Evolutionary conservation across 352 stramenopile species (phyloP).

Genomic region (Pythium pyrilobum): DNA sequence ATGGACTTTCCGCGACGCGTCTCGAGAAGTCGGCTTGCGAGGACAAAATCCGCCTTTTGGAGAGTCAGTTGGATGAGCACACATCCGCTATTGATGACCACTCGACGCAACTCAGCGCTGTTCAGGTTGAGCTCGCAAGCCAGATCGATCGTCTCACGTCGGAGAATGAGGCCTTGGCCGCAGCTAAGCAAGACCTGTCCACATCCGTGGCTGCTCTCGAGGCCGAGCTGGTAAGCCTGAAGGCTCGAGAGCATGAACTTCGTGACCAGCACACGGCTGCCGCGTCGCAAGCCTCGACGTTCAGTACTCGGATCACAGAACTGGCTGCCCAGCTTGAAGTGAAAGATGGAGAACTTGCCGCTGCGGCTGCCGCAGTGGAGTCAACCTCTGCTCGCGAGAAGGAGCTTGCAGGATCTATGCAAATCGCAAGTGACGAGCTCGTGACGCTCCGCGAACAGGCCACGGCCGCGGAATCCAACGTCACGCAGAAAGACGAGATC

Average conservation of each 20-base stretch:
- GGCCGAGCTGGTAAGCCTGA: too few relatives aligned
- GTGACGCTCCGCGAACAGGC: conserved; percentile 3
- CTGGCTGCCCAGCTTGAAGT: conserved; percentile 1
- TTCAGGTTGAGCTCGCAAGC: conserved; percentile 10
- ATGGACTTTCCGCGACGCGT: conserved; percentile 24
- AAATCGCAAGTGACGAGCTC: not conserved
- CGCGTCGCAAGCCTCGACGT: not conserved
- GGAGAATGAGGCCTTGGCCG: not conserved
- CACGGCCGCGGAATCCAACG: not conserved
- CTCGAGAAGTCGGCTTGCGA: conserved; percentile 16
- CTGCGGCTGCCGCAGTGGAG: not conserved
- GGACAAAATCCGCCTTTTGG: conserved; percentile 20
- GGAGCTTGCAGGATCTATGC: not conserved
- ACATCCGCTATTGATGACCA: not conserved
- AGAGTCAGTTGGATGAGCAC: not conserved
- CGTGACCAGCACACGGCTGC: not conserved
- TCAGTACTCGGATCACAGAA: not conserved
- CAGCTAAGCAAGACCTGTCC: not conserved
- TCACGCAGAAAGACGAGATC: conserved; percentile 38
- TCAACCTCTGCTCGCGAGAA: not conserved
- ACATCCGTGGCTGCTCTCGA: not conserved
- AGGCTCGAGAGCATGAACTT: conserved; percentile 3
- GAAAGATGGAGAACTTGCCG: conserved; percentile 3
- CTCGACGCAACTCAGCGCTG: not conserved
- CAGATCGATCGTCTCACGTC: conserved; percentile 17